Percentiles rank a stretch among this genome's conserved stretches.
These are phyloP conservation scores for Cenococcum geophilum DNA, from an alignment of 495 filamentous ascomycete genomes.

Conservation along the genomic window DNA sequence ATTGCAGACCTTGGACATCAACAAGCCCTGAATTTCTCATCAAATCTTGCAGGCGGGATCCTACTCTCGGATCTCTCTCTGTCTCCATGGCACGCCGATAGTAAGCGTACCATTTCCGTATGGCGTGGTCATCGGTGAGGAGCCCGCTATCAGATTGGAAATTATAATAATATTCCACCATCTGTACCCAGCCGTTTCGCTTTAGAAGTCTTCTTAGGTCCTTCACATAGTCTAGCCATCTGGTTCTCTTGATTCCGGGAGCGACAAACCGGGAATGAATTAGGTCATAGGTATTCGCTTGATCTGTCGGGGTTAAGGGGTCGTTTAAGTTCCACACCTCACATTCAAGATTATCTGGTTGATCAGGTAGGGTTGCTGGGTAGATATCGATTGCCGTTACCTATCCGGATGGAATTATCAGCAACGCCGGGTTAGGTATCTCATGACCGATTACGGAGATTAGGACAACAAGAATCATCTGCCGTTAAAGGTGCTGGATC, in stretches of 20 bases:
- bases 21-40: slow-evolving; percentile 20
- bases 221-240: slow-evolving; percentile 74
- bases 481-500: neutral
- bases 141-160: slow-evolving; percentile 87
- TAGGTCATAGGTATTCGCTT: slow-evolving; percentile 72
- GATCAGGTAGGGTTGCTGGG: slow-evolving; percentile 16
- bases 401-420: slow-evolving; percentile 4
- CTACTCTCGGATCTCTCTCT: slow-evolving; percentile 35
- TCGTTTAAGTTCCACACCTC: slow-evolving; percentile 35
- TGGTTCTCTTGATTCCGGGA: slow-evolving; percentile 64
- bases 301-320: slow-evolving; percentile 25
- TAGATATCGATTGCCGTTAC: slow-evolving; percentile 33
- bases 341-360: slow-evolving; percentile 26
- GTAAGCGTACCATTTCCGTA: slow-evolving; percentile 31
- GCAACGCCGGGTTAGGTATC: neutral
- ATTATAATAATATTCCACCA: slow-evolving; percentile 82
- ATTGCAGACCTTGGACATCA: slow-evolving; percentile 15
- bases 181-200: slow-evolving; percentile 80
- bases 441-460: neutral
- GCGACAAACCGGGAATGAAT: slow-evolving; percentile 80
- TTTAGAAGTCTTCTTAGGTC: slow-evolving; percentile 67
- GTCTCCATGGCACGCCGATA: slow-evolving; percentile 30
- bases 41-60: slow-evolving; percentile 18
- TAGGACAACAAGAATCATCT: neutral
- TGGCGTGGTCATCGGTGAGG: slow-evolving; percentile 48